A percentile compares a stretch with the other conserved stretches of the same genome.
phyloP scores from a whole-genome alignment of 179 eudicot genomes.

The Amaranthus tricolor region DNA sequence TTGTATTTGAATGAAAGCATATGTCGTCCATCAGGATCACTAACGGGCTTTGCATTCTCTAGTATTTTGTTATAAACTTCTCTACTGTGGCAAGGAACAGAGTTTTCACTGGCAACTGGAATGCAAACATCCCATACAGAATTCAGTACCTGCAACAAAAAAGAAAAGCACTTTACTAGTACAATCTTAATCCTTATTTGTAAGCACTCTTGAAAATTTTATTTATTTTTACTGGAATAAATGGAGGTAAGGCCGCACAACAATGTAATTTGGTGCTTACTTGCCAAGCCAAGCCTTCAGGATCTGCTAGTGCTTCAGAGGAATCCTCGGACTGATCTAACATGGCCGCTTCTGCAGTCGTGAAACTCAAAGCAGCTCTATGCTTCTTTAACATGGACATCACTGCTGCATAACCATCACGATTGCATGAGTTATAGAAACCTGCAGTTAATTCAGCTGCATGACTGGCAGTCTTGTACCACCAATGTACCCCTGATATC shows the following conservation, averaged over 20 bases:
- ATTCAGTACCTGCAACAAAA: conserved; percentile 58
- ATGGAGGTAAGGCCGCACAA: conserved; percentile 6
- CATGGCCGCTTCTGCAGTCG: conserved; percentile 53
- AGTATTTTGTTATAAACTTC: conserved; percentile 65
- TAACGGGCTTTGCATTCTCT: conserved; percentile 69
- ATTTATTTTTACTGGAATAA: neutral
- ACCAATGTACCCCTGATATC: conserved; percentile 84
- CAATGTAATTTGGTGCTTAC: conserved; percentile 41
- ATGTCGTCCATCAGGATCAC: conserved; percentile 80
- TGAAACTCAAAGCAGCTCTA: conserved; percentile 57
- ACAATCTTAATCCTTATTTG: neutral
- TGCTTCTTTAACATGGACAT: conserved; percentile 79
- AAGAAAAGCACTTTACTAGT: neutral
- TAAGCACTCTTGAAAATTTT: neutral
- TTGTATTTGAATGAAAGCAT: conserved; percentile 63
- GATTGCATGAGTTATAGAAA: conserved; percentile 76
- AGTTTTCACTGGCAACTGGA: conserved; percentile 66
- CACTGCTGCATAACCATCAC: conserved; percentile 76
- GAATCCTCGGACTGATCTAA: conserved; percentile 45
- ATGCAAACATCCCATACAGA: conserved; percentile 81
- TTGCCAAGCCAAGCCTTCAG: conserved; percentile 85
- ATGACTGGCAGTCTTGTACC: conserved; percentile 97
- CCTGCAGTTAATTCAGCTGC: conserved; percentile 97
- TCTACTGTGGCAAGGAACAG: conserved; percentile 62
- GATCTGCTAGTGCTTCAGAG: conserved; percentile 67